phyloP scores from a whole-genome alignment of 495 filamentous ascomycete genomes.

The Achaetomiella virescens region DNA sequence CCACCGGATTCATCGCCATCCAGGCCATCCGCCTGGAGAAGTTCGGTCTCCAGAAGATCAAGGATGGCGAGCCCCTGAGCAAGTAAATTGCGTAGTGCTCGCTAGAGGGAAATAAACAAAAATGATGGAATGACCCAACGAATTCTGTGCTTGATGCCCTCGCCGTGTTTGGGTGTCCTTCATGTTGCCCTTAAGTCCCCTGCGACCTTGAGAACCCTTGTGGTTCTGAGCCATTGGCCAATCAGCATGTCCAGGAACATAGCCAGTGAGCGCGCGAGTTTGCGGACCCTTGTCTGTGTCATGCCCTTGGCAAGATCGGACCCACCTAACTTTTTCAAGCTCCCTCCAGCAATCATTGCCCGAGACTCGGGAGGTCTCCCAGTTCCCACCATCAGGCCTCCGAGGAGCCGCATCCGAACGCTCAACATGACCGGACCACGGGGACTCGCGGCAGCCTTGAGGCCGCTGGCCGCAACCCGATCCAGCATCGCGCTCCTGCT shows the following conservation, averaged over 20 bases:
- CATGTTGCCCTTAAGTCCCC: neutral
- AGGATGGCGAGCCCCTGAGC: conserved; percentile 48
- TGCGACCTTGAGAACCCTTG: neutral
- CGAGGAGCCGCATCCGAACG: neutral
- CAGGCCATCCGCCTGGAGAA: conserved; percentile 86
- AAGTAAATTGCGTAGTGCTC: conserved; percentile 11
- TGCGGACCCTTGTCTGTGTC: neutral
- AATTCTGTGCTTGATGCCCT: neutral
- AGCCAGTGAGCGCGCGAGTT: neutral
- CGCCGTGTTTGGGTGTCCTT: too few species aligned
- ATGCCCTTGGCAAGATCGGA: neutral
- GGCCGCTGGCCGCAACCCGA: conserved; percentile 5
- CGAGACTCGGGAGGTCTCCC: conserved; percentile 3
- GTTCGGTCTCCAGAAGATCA: conserved; percentile 66
- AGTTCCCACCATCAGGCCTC: conserved; percentile 7
- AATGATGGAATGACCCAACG: neutral
- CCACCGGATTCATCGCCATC: conserved; percentile 68
- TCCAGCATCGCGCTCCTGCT: conserved; percentile 1
- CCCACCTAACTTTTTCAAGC: conserved; percentile 6
- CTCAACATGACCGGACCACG: conserved; percentile 18
- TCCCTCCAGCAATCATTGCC: neutral
- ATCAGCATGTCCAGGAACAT: neutral
- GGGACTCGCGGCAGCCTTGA: conserved; percentile 9
- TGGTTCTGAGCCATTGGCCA: conserved; percentile 3
- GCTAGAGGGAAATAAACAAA: conserved; percentile 1